A percentile compares a stretch with the other conserved stretches of the same genome.
phyloP scores from a whole-genome alignment of 805 yeast species.

The Candida sithepensis region DNA sequence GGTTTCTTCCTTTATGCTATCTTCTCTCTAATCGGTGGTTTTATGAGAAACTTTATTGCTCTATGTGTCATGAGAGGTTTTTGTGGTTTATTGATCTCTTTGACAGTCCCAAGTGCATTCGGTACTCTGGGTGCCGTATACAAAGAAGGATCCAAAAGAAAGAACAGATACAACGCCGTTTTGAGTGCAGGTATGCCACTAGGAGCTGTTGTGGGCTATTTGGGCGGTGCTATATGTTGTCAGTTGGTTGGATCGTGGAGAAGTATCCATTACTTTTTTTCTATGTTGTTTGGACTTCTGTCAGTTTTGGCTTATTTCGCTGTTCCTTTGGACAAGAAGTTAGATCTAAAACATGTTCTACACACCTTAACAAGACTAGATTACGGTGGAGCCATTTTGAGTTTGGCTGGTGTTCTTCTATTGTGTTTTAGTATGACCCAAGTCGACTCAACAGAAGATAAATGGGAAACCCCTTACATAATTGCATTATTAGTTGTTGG shows the following conservation, averaged over 20 bases:
- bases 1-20: slow-evolving; percentile 25
- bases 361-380: slow-evolving; percentile 27
- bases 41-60: slow-evolving; percentile 30
- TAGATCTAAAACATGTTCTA: slow-evolving; percentile 12
- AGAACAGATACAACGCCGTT: slow-evolving; percentile 34
- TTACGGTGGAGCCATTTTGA: slow-evolving; percentile 35
- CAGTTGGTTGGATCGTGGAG: slow-evolving; percentile 34
- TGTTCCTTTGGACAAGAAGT: slow-evolving; percentile 32
- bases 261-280: slow-evolving; percentile 33
- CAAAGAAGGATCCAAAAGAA: slow-evolving; percentile 29
- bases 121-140: slow-evolving; percentile 38
- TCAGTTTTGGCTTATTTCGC: slow-evolving; percentile 20
- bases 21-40: slow-evolving; percentile 26
- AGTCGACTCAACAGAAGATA: slow-evolving; percentile 32
- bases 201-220: slow-evolving; percentile 35
- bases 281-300: slow-evolving; percentile 33
- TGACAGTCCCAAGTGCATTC: slow-evolving; percentile 39
- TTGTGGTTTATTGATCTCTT: slow-evolving; percentile 35
- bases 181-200: slow-evolving; percentile 41
- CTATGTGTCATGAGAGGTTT: slow-evolving; percentile 36
- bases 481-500: slow-evolving; percentile 36
- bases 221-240: slow-evolving; percentile 38
- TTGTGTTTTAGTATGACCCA: slow-evolving; percentile 39
- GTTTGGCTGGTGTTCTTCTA: slow-evolving; percentile 31
- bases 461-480: slow-evolving; percentile 43